Evolutionary conservation across 257 asterid species (phyloP), one percentile per base, ranked within the genome.

Genomic region (Verbascum thapsus): DNA sequence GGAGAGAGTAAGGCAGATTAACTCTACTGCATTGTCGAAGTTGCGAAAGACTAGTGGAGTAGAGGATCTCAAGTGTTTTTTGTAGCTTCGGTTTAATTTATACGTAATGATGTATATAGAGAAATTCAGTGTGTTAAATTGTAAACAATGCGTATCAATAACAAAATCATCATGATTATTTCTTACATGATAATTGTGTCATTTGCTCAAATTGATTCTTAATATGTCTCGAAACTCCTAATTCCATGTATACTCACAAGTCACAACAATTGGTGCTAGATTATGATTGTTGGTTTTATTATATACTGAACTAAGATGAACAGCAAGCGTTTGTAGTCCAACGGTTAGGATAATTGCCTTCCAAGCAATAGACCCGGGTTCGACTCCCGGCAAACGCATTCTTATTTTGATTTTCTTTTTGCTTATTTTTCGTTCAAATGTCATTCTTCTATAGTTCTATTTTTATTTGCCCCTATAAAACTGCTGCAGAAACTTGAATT

Each of bases 341-440:
- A 86, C 87, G 86, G 84, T 84, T 75, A 87, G 95, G 97, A 89
- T 92, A 92, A 90, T 92, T 89, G 95, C 97, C 92, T 80, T 92
- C 96, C 95, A 92, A 89, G 96, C 97, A 87, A 89, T 87, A 94
- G 97, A 90, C 90, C 94, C 94, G 97, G 99, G 99, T 89, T 92
- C 94, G 95, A 92, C 97, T 83, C 89, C 84, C 89, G 87, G 91
- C 92, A 82, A 45, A 84, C 87, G 87, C 91, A 83, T 26, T 26
- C 32, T 1, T 2, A 1, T 26, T 26, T 26, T 5, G 32, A 26
- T 1, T 26, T 26, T 26, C 5, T 26, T 5, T 26, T 26, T n/a
- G n/a, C n/a, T 26, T 26, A 26, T 26, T 26, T 26, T 26, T 26
- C 5, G 32, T 1, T 26, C 32, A 26, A 5, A 26, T 26, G 5